phyloP scores from a whole-genome alignment of 495 filamentous ascomycete species.

The Stereocaulon alpinum region DNA sequence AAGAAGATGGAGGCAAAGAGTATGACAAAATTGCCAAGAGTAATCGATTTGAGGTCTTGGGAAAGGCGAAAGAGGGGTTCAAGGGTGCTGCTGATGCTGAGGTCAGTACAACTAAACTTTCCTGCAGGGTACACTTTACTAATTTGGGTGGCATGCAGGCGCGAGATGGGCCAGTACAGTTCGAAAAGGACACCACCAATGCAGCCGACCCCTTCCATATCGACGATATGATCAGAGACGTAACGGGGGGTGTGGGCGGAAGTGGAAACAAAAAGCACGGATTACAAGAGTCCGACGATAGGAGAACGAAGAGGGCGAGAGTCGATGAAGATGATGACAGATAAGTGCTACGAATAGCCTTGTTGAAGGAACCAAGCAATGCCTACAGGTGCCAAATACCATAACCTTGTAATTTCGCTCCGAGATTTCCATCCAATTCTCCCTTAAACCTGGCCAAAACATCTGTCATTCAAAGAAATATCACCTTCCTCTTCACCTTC shows the following conservation, averaged over 20 bases:
- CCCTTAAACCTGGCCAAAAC: too few species aligned
- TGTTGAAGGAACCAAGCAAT: background rate
- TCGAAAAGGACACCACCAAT: conserved; percentile 66
- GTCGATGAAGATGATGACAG: conserved; percentile 59
- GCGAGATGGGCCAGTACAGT: conserved; percentile 89
- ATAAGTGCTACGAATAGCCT: background rate
- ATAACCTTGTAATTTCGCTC: too few species aligned
- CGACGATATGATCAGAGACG: conserved; percentile 82
- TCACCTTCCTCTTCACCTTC: too few species aligned
- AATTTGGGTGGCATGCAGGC: conserved; percentile 35
- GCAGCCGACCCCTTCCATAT: conserved; percentile 81
- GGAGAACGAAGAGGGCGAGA: conserved; percentile 65
- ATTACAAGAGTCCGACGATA: conserved; percentile 57
- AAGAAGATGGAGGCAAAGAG: conserved; percentile 68
- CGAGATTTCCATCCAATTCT: too few species aligned
- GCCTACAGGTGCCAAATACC: too few species aligned
- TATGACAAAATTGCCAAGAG: conserved; percentile 79
- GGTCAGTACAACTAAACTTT: conserved; percentile 38
- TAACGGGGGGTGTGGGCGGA: conserved; percentile 38
- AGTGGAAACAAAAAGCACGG: conserved; percentile 70
- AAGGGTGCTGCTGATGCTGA: conserved; percentile 82
- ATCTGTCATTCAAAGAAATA: too few species aligned
- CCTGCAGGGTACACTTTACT: conserved; percentile 22
- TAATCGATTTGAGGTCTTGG: conserved; percentile 75
- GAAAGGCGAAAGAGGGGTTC: conserved; percentile 77